phyloP scores from a whole-genome alignment of 768 basidiomycete species.

The Naematelia aurantialba region DNA sequence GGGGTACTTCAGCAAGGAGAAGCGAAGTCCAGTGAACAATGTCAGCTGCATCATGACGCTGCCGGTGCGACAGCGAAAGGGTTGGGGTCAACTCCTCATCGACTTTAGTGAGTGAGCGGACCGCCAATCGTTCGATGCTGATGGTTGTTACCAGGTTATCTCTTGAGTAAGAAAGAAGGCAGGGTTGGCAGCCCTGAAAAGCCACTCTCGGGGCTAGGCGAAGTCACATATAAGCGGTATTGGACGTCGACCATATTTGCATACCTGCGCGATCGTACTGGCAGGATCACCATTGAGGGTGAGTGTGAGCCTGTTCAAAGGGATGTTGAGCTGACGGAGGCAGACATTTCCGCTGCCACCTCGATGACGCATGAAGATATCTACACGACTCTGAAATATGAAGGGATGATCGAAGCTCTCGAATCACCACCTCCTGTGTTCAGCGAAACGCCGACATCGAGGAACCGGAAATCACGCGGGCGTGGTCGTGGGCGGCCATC shows the following conservation, averaged over 20 bases:
- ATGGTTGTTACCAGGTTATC: constrained; percentile 69
- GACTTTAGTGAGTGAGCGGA: constrained; percentile 78
- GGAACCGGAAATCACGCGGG: constrained; percentile 5
- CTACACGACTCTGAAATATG: constrained; percentile 65
- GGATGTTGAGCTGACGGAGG: constrained; percentile 9
- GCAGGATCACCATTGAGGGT: constrained; percentile 72
- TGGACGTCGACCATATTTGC: constrained; percentile 87
- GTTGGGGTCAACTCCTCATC: constrained; percentile 95
- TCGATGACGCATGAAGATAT: constrained; percentile 90
- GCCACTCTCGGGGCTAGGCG: constrained; percentile 86
- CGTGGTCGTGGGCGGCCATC: constrained; percentile 16
- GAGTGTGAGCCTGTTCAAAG: constrained; percentile 28
- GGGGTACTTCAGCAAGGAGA: constrained; percentile 99
- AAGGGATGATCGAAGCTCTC: constrained; percentile 63
- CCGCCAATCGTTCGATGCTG: not conserved
- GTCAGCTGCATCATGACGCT: constrained; percentile 99
- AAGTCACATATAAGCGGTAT: constrained; percentile 89
- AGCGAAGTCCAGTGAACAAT: constrained; percentile 91
- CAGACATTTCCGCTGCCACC: constrained; percentile 76
- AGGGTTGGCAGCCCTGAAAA: constrained; percentile 90
- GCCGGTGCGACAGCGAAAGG: constrained; percentile 86
- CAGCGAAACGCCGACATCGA: not conserved
- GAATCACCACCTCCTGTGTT: constrained; percentile 15
- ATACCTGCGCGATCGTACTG: constrained; percentile 64
- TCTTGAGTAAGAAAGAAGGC: constrained; percentile 91